A percentile compares a stretch with the other conserved stretches of the same genome.
These are phyloP conservation scores for Funneliformis mosseae DNA, from an alignment of 192 early-diverging fungal genomes.

Conservation along the genomic window DNA sequence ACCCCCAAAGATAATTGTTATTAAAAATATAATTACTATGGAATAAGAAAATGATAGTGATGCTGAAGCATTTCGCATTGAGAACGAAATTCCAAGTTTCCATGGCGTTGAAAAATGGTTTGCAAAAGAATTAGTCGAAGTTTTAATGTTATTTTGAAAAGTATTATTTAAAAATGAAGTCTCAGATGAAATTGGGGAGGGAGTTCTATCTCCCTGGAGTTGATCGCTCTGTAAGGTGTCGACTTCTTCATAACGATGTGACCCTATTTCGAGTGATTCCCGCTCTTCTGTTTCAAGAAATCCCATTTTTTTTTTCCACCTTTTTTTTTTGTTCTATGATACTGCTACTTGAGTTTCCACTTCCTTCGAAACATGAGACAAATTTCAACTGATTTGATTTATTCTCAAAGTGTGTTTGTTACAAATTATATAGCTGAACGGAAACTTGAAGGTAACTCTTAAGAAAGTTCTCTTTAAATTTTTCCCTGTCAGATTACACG, in stretches of 20 bases:
- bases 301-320: slow-evolving; percentile 10
- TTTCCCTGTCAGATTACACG: neutral
- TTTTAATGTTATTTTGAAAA: neutral
- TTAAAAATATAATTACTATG: slow-evolving; percentile 33
- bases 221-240: slow-evolving; percentile 3
- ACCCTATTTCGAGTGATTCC: slow-evolving; percentile 28
- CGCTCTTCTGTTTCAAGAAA: slow-evolving; percentile 15
- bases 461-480: neutral
- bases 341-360: slow-evolving; percentile 1
- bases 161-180: neutral
- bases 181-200: neutral
- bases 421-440: neutral
- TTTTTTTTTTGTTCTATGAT: neutral
- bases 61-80: slow-evolving; percentile 25
- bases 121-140: neutral
- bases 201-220: neutral
- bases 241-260: slow-evolving; percentile 21
- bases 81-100: neutral
- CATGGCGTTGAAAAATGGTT: neutral
- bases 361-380: slow-evolving; percentile 23
- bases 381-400: neutral
- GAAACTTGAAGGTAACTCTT: neutral
- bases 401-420: neutral
- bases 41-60: slow-evolving; percentile 24
- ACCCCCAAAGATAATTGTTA: slow-evolving; percentile 33